Evolutionary conservation across 768 basidiomycete genomes (phyloP).

Genomic region (Holtermanniella nyarrowii): DNA sequence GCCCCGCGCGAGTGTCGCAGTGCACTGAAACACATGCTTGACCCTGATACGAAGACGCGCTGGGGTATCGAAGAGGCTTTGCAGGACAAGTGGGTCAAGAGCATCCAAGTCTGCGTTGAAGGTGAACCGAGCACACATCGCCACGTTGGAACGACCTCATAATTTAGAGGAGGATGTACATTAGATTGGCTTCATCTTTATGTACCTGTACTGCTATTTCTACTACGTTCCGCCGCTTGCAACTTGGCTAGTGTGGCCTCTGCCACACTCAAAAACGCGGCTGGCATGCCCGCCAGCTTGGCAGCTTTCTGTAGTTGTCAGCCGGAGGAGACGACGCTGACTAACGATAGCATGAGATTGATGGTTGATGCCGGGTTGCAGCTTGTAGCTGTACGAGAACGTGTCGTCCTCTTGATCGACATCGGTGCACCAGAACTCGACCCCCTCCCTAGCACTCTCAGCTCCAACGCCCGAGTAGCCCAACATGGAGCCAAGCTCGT

Average conservation of each 20-base stretch:
- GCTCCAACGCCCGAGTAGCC: slow-evolving; percentile 35
- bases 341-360: slow-evolving; percentile 61
- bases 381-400: slow-evolving; percentile 72
- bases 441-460: slow-evolving; percentile 38
- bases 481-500: slow-evolving; percentile 80
- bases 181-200: not conserved
- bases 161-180: slow-evolving; percentile 1
- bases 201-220: too few relatives aligned
- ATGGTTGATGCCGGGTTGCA: slow-evolving; percentile 73
- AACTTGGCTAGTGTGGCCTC: slow-evolving; percentile 16
- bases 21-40: slow-evolving; percentile 84
- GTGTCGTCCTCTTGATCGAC: slow-evolving; percentile 69
- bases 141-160: slow-evolving; percentile 30
- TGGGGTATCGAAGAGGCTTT: slow-evolving; percentile 70
- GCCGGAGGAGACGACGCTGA: not conserved
- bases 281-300: slow-evolving; percentile 71
- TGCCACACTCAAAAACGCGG: slow-evolving; percentile 21
- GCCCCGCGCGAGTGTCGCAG: slow-evolving; percentile 72
- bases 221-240: too few relatives aligned
- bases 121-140: slow-evolving; percentile 29
- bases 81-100: slow-evolving; percentile 63
- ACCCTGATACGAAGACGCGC: slow-evolving; percentile 76
- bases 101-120: slow-evolving; percentile 69
- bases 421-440: slow-evolving; percentile 82
- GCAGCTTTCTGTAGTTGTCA: slow-evolving; percentile 59